These are phyloP conservation scores for Phytophthora nicotianae DNA, from an alignment of 352 stramenopile genomes.

Conservation along the genomic window DNA sequence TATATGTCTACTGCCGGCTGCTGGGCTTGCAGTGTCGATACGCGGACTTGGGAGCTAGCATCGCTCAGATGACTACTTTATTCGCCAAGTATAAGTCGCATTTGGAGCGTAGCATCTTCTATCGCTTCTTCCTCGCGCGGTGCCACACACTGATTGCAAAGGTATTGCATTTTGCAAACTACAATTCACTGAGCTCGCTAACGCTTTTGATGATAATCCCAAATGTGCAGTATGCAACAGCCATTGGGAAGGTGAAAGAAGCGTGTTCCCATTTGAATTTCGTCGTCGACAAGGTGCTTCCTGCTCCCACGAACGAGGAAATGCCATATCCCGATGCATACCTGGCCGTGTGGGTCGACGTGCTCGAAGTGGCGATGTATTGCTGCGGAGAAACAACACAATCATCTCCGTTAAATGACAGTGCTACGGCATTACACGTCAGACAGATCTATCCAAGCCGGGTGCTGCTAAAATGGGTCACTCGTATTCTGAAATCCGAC, in stretches of 20 bases:
- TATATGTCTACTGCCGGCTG: conserved; percentile 66
- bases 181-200: not conserved
- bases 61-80: conserved; percentile 65
- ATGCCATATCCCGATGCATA: conserved; percentile 56
- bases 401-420: conserved; percentile 1
- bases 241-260: conserved; percentile 58
- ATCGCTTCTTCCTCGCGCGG: conserved; percentile 54
- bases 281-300: conserved; percentile 57
- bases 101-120: conserved; percentile 53
- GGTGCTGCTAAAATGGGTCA: conserved; percentile 56
- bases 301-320: conserved; percentile 27
- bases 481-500: conserved; percentile 48
- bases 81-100: conserved; percentile 53
- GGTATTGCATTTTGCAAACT: conserved; percentile 33
- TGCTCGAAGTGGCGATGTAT: conserved; percentile 57
- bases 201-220: not conserved
- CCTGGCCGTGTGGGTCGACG: conserved; percentile 59
- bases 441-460: conserved; percentile 57
- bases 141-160: conserved; percentile 73
- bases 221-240: conserved; percentile 54
- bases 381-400: conserved; percentile 43
- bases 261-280: conserved; percentile 60
- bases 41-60: conserved; percentile 62
- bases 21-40: conserved; percentile 65
- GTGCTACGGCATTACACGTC: conserved; percentile 16